Conservation (phyloP, 2,329 filamentous ascomycete species). For the Madurella fahalii region DNA sequence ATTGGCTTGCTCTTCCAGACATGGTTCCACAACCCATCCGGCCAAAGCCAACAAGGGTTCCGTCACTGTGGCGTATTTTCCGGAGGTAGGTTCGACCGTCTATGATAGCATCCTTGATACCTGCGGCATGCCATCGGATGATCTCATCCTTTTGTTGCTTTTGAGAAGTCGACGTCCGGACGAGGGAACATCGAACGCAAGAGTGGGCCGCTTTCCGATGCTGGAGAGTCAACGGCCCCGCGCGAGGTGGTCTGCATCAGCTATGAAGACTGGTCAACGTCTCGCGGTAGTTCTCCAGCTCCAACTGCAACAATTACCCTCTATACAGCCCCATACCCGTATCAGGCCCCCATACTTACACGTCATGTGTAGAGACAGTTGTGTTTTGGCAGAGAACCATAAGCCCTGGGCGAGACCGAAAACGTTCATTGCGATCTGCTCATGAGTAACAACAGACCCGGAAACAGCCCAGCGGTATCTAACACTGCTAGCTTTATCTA, state of each 20-base stretch:
- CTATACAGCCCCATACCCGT: no score
- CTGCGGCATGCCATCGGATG: slow-evolving; percentile 10
- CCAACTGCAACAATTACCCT: no score
- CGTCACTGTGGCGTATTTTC: slow-evolving; percentile 8
- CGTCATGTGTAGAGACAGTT: no score
- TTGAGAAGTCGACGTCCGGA: slow-evolving; percentile 6
- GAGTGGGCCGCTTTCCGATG: slow-evolving; percentile 9
- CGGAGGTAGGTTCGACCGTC: slow-evolving; percentile 4
- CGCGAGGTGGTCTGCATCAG: slow-evolving; percentile 8
- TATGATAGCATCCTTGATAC: slow-evolving; percentile 9
- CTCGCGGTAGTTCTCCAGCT: neutral
- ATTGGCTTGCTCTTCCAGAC: neutral
- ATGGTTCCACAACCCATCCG: slow-evolving; percentile 9
- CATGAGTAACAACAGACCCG: no score
- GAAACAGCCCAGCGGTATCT: no score
- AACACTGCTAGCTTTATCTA: no score
- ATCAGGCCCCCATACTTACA: no score
- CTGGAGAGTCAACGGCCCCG: slow-evolving; percentile 10
- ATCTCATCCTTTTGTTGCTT: slow-evolving; percentile 14
- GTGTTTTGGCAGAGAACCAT: no score
- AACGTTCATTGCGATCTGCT: no score
- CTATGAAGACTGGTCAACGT: slow-evolving; percentile 6
- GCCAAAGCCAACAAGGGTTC: slow-evolving; percentile 8
- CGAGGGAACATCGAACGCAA: slow-evolving; percentile 9
- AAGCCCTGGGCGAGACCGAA: no score